Conservation (phyloP, 441 rosid genomes). For the Adansonia grandidieri region DNA sequence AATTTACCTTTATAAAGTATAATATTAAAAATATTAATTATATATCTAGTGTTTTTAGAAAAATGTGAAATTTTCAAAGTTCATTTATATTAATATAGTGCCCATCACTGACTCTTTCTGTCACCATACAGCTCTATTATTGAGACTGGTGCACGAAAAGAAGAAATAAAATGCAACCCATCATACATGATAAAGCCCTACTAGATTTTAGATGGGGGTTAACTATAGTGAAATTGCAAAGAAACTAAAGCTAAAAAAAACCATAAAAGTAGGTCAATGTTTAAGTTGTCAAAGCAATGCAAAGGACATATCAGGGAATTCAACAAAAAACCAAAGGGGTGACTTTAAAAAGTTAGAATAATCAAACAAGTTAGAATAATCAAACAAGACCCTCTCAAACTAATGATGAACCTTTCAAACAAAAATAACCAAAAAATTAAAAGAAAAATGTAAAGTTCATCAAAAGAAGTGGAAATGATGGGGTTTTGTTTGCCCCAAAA, state of each 20-base stretch:
- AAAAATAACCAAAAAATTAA: slow-evolving; percentile 27
- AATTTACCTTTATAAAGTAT: background rate
- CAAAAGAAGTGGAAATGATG: slow-evolving; percentile 41
- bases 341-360: slow-evolving; percentile 39
- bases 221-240: slow-evolving; percentile 11
- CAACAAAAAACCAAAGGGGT: slow-evolving; percentile 23
- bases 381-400: slow-evolving; percentile 26
- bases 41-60: background rate
- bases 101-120: slow-evolving; percentile 30
- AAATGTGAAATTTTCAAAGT: slow-evolving; percentile 22
- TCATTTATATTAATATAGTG: slow-evolving; percentile 29
- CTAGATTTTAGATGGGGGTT: background rate
- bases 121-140: slow-evolving; percentile 48
- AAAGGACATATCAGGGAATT: slow-evolving; percentile 30
- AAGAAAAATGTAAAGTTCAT: slow-evolving; percentile 32
- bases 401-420: slow-evolving; percentile 39
- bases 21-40: too few species aligned
- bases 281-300: slow-evolving; percentile 37
- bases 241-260: slow-evolving; percentile 26
- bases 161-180: slow-evolving; percentile 40
- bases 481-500: slow-evolving; percentile 29
- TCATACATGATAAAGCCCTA: slow-evolving; percentile 32
- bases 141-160: slow-evolving; percentile 48
- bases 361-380: slow-evolving; percentile 35
- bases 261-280: slow-evolving; percentile 35